Evolutionary conservation across 2,329 filamentous ascomycete species (phyloP).

Genomic region (Diaporthe longicolla): DNA sequence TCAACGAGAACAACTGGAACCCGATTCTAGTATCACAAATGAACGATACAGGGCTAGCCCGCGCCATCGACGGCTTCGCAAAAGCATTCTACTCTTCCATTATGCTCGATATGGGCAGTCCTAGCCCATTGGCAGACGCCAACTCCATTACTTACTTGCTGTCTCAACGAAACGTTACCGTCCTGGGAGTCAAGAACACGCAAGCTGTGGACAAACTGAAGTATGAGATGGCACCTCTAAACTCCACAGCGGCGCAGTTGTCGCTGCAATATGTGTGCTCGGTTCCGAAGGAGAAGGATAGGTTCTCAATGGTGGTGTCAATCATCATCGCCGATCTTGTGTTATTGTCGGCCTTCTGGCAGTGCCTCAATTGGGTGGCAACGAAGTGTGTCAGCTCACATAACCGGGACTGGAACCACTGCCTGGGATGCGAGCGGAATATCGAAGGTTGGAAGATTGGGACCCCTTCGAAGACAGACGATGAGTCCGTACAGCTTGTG

Average conservation of each 20-base stretch:
- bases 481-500: slow-evolving; percentile 9
- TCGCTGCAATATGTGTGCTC: slow-evolving; percentile 20
- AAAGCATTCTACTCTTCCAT: slow-evolving; percentile 8
- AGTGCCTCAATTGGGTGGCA: not conserved
- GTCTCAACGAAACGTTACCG: not conserved
- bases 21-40: not conserved
- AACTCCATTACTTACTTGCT: not conserved
- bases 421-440: not conserved
- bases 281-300: slow-evolving; percentile 1
- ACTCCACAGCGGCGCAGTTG: not conserved
- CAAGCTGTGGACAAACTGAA: not conserved
- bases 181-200: not conserved
- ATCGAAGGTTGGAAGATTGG: not conserved
- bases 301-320: not conserved
- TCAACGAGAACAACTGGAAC: slow-evolving; percentile 3
- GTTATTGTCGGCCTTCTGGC: slow-evolving; percentile 11
- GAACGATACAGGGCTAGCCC: not conserved
- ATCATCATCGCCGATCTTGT: slow-evolving; percentile 2
- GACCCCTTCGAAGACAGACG: not conserved
- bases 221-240: not conserved
- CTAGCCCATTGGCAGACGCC: not conserved
- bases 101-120: not conserved
- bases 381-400: not conserved
- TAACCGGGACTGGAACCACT: not conserved
- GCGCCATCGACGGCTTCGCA: slow-evolving; percentile 4